phyloP scores from a whole-genome alignment of 2,329 filamentous ascomycete species.

The Pseudopithomyces chartarum region DNA sequence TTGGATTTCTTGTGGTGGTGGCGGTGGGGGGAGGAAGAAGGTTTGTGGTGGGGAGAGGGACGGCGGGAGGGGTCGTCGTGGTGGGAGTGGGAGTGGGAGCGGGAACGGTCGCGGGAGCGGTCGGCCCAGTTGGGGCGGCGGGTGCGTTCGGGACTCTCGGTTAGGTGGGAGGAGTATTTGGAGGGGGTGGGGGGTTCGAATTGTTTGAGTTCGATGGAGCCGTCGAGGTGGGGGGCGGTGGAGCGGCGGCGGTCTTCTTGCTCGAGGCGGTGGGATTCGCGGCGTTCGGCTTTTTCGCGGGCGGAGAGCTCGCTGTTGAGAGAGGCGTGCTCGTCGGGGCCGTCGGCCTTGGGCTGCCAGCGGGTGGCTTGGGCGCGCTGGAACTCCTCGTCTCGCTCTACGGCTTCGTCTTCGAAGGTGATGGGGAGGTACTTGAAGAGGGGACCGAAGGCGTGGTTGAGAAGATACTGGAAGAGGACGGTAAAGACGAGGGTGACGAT shows the following conservation, averaged over 20 bases:
- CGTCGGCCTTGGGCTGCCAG: slow-evolving; percentile 59
- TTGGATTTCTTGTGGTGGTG: slow-evolving; percentile 23
- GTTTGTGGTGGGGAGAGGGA: not conserved
- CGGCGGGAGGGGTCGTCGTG: slow-evolving; percentile 17
- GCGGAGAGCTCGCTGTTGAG: slow-evolving; percentile 52
- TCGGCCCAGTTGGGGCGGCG: slow-evolving; percentile 35
- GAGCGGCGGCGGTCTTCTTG: slow-evolving; percentile 25
- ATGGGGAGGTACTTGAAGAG: slow-evolving; percentile 89
- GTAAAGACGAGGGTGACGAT: slow-evolving; percentile 75
- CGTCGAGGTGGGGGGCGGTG: slow-evolving; percentile 19
- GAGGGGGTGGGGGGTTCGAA: slow-evolving; percentile 20
- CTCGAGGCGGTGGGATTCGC: slow-evolving; percentile 40
- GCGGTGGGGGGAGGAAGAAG: slow-evolving; percentile 10
- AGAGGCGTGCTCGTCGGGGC: slow-evolving; percentile 49
- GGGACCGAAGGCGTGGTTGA: slow-evolving; percentile 84
- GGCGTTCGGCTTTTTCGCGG: slow-evolving; percentile 35
- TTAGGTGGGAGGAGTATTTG: slow-evolving; percentile 8
- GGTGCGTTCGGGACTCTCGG: slow-evolving; percentile 23
- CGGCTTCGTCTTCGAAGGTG: slow-evolving; percentile 93
- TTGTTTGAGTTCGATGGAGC: slow-evolving; percentile 35
- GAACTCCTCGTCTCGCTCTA: slow-evolving; percentile 88
- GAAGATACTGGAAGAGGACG: slow-evolving; percentile 73
- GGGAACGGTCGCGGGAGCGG: slow-evolving; percentile 32
- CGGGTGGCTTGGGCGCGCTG: slow-evolving; percentile 75
- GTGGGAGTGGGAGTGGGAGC: slow-evolving; percentile 28